Conservation (phyloP, 257 asterid species). For the Solanum raphanifolium region DNA sequence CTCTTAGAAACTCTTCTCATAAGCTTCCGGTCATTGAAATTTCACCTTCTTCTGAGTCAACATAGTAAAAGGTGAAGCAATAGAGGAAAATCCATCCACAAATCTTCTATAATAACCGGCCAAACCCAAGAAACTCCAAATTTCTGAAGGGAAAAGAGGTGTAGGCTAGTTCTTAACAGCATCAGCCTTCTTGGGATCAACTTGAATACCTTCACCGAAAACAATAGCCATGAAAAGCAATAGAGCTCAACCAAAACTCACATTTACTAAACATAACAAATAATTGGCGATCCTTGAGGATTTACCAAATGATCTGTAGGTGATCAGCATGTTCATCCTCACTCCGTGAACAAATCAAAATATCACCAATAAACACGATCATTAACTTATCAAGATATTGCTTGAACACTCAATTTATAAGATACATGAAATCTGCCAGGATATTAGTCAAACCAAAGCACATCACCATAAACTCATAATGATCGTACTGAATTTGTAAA, state of each 20-base stretch:
- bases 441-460: not conserved
- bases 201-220: not conserved
- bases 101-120: not conserved
- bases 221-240: not conserved
- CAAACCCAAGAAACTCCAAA: not conserved
- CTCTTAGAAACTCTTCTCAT: not conserved
- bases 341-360: not conserved
- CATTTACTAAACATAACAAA: not conserved
- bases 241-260: not conserved
- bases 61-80: not conserved
- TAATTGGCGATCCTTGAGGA: not conserved
- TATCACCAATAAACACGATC: not conserved
- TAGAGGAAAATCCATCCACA: not conserved
- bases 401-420: not conserved
- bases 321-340: not conserved
- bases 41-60: not conserved
- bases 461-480: not conserved
- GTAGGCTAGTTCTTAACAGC: not conserved
- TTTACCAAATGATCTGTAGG: too few relatives aligned
- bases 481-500: not conserved
- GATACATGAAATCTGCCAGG: not conserved
- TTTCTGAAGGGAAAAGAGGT: too few relatives aligned
- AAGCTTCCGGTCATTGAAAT: not conserved
- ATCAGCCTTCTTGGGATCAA: not conserved
- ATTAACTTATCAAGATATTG: not conserved